These are phyloP conservation scores for Fusarium nanum DNA, from an alignment of 2,329 filamentous ascomycete species.

Conservation along the genomic window DNA sequence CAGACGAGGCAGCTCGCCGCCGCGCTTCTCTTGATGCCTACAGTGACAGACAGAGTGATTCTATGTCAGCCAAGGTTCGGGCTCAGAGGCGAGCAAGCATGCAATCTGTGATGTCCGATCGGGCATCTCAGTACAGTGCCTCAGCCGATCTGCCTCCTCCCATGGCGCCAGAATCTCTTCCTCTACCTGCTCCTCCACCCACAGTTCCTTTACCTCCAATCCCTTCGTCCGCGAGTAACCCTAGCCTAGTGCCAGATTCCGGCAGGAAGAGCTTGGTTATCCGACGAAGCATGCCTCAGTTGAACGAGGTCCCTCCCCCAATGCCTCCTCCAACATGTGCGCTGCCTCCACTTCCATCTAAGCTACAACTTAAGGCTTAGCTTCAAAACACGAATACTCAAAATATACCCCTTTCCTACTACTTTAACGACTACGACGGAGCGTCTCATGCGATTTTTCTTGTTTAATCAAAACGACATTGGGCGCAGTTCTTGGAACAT, in stretches of 20 bases:
- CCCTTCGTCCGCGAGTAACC: slow-evolving; percentile 43
- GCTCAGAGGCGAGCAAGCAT: slow-evolving; percentile 47
- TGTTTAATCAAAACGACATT: slow-evolving; percentile 30
- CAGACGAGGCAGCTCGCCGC: slow-evolving; percentile 42
- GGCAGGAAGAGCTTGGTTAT: slow-evolving; percentile 46
- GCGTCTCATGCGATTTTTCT: slow-evolving; percentile 28
- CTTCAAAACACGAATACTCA: slow-evolving; percentile 9
- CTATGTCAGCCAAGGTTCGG: slow-evolving; percentile 35
- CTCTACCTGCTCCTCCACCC: slow-evolving; percentile 47
- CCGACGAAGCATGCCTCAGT: slow-evolving; percentile 64
- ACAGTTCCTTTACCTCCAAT: slow-evolving; percentile 49
- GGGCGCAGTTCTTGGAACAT: slow-evolving; percentile 27
- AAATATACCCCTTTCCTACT: slow-evolving; percentile 24
- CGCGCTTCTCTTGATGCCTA: slow-evolving; percentile 52
- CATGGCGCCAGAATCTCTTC: slow-evolving; percentile 39
- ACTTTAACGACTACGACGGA: slow-evolving; percentile 32
- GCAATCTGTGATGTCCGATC: slow-evolving; percentile 45
- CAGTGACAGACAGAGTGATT: slow-evolving; percentile 38
- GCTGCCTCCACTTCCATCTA: slow-evolving; percentile 63
- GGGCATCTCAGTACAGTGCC: slow-evolving; percentile 39
- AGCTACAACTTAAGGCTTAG: slow-evolving; percentile 37
- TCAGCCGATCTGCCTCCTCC: slow-evolving; percentile 44
- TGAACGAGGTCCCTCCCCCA: slow-evolving; percentile 63
- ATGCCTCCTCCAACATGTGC: slow-evolving; percentile 66
- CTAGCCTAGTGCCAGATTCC: slow-evolving; percentile 37